These are phyloP conservation scores for Volvariella volvacea DNA, from an alignment of 1,284 basidiomycete species.

Conservation along the genomic window DNA sequence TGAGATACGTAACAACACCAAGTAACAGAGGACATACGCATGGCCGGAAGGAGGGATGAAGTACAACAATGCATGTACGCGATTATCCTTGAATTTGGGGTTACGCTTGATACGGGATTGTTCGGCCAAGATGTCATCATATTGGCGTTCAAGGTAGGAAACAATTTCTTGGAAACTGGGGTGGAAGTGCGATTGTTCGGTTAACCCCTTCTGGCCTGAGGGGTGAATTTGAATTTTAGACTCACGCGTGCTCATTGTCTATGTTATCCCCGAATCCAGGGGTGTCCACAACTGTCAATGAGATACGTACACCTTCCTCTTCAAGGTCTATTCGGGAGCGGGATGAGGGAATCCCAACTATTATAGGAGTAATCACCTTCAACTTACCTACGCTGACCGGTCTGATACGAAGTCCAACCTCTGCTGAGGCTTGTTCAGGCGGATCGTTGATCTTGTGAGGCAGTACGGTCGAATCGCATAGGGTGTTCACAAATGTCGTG, in stretches of 20 bases:
- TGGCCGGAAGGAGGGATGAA: slow-evolving; percentile 82
- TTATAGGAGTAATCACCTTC: background rate
- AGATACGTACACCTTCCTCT: slow-evolving; percentile 94
- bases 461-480: slow-evolving; percentile 84
- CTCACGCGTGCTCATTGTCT: slow-evolving; percentile 92
- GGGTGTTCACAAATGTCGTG: slow-evolving; percentile 95
- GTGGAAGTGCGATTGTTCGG: slow-evolving; percentile 3
- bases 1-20: slow-evolving; percentile 1
- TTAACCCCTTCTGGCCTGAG: slow-evolving; percentile 8
- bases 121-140: slow-evolving; percentile 96
- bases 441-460: slow-evolving; percentile 74
- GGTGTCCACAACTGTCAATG: slow-evolving; percentile 94
- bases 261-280: slow-evolving; percentile 98
- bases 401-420: slow-evolving; percentile 88
- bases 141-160: slow-evolving; percentile 93
- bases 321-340: slow-evolving; percentile 69
- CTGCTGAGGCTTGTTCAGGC: slow-evolving; percentile 79
- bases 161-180: slow-evolving; percentile 90
- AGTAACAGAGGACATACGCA: slow-evolving; percentile 32
- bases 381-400: slow-evolving; percentile 82
- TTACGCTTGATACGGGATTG: slow-evolving; percentile 99
- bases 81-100: slow-evolving; percentile 94
- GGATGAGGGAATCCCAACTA: background rate
- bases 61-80: slow-evolving; percentile 91
- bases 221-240: slow-evolving; percentile 13